phyloP scores from a whole-genome alignment of 2,329 filamentous ascomycete genomes.

The Neophaeococcomyces aloes region DNA sequence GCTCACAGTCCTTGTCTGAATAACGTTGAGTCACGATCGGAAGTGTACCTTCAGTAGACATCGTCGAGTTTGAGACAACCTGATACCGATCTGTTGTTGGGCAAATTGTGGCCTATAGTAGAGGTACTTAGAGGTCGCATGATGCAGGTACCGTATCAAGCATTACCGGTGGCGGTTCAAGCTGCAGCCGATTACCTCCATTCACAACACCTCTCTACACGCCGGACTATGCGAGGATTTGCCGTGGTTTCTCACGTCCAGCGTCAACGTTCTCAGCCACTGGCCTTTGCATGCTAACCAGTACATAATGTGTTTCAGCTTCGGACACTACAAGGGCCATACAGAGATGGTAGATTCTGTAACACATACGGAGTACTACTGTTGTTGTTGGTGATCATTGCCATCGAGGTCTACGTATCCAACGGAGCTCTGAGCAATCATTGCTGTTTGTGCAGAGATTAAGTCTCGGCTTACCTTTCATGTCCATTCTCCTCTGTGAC shows the following conservation, averaged over 20 bases:
- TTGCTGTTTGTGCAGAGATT: not conserved
- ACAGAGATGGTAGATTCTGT: not conserved
- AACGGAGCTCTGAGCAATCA: not conserved
- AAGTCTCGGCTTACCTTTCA: not conserved
- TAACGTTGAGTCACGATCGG: too few relatives aligned
- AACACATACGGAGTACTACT: too few relatives aligned
- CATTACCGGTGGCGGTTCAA: conserved; percentile 3
- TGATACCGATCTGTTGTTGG: too few relatives aligned
- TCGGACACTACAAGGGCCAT: not conserved
- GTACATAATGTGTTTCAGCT: conserved; percentile 3
- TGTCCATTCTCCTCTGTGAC: not conserved
- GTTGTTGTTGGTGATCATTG: not conserved
- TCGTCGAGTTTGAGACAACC: too few relatives aligned
- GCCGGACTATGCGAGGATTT: not conserved
- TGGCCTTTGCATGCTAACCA: not conserved
- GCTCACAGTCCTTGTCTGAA: too few relatives aligned
- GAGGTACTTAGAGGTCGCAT: not conserved
- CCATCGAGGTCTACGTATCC: not conserved
- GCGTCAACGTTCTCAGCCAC: not conserved
- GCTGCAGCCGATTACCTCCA: conserved; percentile 3
- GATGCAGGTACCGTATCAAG: conserved; percentile 5
- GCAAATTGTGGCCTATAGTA: not conserved
- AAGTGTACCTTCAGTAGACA: too few relatives aligned
- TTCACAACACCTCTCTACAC: conserved; percentile 3
- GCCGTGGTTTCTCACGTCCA: not conserved